These are phyloP conservation scores for Saccharomyces pastorianus DNA, from an alignment of 1,139 yeast species.

Conservation along the genomic window DNA sequence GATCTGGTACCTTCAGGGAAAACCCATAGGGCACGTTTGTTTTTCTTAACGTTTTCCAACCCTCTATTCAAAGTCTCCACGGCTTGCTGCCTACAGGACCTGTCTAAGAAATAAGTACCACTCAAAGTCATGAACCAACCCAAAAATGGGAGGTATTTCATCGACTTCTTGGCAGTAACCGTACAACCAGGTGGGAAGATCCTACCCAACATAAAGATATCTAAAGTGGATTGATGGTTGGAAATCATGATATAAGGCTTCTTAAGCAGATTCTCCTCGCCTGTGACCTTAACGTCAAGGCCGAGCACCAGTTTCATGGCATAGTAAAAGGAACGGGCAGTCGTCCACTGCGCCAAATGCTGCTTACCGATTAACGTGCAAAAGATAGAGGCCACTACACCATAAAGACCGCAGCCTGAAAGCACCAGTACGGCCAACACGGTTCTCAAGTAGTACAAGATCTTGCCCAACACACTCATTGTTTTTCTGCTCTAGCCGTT, in stretches of 20 bases:
- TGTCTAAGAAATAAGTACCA: slow-evolving; percentile 85
- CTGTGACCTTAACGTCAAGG: slow-evolving; percentile 57
- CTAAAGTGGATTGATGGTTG: slow-evolving; percentile 89
- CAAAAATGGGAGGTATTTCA: slow-evolving; percentile 79
- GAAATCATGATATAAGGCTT: slow-evolving; percentile 76
- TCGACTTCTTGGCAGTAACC: slow-evolving; percentile 83
- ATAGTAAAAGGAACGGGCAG: slow-evolving; percentile 73
- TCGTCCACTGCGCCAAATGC: slow-evolving; percentile 79
- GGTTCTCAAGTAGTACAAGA: slow-evolving; percentile 51
- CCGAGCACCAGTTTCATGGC: slow-evolving; percentile 57
- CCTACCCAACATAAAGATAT: slow-evolving; percentile 69
- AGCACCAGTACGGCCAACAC: slow-evolving; percentile 45
- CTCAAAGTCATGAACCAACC: slow-evolving; percentile 95
- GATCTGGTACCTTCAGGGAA: slow-evolving; percentile 97
- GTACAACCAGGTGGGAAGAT: slow-evolving; percentile 84
- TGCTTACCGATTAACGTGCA: slow-evolving; percentile 65
- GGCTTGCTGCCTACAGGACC: slow-evolving; percentile 69
- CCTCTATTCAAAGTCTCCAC: slow-evolving; percentile 67
- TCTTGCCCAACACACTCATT: slow-evolving; percentile 8
- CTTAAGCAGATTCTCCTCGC: slow-evolving; percentile 44
- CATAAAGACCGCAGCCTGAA: slow-evolving; percentile 59
- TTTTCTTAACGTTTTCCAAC: slow-evolving; percentile 46
- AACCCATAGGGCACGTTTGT: slow-evolving; percentile 67
- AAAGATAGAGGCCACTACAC: slow-evolving; percentile 66
- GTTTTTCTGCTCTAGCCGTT: background rate